phyloP scores from a whole-genome alignment of 805 yeast genomes.

The Sugiyamaella chiloensis region DNA sequence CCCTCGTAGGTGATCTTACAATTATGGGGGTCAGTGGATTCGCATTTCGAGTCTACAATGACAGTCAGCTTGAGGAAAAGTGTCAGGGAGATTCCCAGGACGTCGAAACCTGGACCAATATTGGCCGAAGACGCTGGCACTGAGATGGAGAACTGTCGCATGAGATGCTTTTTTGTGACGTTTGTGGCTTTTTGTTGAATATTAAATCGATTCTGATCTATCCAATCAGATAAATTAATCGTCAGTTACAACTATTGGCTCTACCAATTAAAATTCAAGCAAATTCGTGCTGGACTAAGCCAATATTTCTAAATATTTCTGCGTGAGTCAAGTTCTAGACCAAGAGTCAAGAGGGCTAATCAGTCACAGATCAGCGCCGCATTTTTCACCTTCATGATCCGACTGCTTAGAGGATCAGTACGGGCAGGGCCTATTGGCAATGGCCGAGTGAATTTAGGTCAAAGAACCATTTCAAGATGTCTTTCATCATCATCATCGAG shows the following conservation, averaged over 20 bases:
- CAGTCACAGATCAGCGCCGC: neutral
- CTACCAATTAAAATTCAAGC: neutral
- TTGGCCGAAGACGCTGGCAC: slow-evolving; percentile 98
- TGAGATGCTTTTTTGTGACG: no score
- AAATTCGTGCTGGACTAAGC: neutral
- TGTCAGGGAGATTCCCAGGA: slow-evolving; percentile 84
- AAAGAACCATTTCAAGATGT: no score
- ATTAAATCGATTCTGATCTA: no score
- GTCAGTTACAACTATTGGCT: no score
- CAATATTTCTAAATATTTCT: neutral
- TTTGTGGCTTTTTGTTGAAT: no score
- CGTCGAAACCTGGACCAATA: slow-evolving; percentile 98
- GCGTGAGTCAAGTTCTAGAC: neutral
- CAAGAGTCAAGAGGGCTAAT: neutral
- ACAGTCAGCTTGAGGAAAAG: slow-evolving; percentile 71
- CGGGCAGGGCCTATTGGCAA: no score
- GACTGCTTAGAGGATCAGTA: no score
- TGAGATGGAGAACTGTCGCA: slow-evolving; percentile 53
- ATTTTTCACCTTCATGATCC: neutral
- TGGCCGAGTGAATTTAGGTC: no score
- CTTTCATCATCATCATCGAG: no score
- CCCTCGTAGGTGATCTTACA: slow-evolving; percentile 67
- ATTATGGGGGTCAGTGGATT: slow-evolving; percentile 59
- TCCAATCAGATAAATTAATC: no score
- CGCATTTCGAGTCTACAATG: slow-evolving; percentile 46